Conservation (phyloP, 805 yeast genomes). For the Ogataea neopini region DNA sequence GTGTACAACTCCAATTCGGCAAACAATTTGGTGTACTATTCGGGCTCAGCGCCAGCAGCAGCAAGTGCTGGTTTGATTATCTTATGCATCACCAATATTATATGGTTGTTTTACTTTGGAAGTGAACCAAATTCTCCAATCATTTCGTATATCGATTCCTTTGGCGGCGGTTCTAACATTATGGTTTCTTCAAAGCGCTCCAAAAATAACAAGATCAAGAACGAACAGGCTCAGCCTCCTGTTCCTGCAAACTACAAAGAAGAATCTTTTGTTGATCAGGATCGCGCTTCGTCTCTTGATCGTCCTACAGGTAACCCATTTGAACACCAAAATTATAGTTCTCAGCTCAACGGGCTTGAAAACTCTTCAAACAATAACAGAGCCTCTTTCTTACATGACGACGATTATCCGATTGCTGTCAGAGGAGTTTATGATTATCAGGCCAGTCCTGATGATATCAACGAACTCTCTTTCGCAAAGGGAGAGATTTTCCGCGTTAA, state of each 20-base stretch:
- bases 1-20: conserved; percentile 84
- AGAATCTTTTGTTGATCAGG: conserved; percentile 12
- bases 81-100: conserved; percentile 73
- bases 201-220: conserved; percentile 9
- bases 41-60: conserved; percentile 68
- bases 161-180: conserved; percentile 48
- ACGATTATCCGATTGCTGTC: conserved; percentile 78
- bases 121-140: conserved; percentile 87
- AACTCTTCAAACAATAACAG: conserved; percentile 29
- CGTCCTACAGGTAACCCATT: conserved; percentile 22
- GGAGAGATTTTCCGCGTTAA: conserved; percentile 91
- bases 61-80: conserved; percentile 92
- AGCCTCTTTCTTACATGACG: conserved; percentile 24
- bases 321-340: conserved; percentile 27
- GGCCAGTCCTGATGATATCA: conserved; percentile 90
- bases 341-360: conserved; percentile 42
- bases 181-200: conserved; percentile 22
- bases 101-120: conserved; percentile 90
- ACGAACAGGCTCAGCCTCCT: conserved; percentile 14
- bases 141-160: conserved; percentile 82
- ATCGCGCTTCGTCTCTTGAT: conserved; percentile 10
- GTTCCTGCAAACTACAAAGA: conserved; percentile 20
- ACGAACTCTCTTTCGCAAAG: conserved; percentile 86
- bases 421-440: conserved; percentile 82
- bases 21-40: conserved; percentile 72